Evolutionary conservation across 352 stramenopile genomes (phyloP).

Genomic region (Pythium diclinum): DNA sequence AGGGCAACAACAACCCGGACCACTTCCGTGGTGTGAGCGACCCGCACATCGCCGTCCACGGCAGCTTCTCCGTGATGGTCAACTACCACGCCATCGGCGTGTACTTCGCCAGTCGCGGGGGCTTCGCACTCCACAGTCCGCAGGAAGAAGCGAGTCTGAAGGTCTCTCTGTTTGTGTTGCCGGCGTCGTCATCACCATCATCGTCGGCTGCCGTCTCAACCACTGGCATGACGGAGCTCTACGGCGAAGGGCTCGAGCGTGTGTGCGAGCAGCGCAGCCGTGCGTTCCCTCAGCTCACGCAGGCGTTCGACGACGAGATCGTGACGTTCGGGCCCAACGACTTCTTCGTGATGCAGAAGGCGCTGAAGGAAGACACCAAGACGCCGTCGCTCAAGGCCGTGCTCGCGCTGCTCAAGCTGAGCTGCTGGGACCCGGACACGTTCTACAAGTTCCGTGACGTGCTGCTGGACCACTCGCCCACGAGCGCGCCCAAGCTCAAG

Average conservation of each 20-base stretch:
- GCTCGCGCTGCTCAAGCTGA: slow-evolving; percentile 90
- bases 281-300: slow-evolving; percentile 61
- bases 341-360: slow-evolving; percentile 94
- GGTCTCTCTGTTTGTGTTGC: slow-evolving; percentile 85
- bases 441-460: slow-evolving; percentile 95
- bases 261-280: slow-evolving; percentile 58
- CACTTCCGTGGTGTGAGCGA: slow-evolving; percentile 90
- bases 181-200: slow-evolving; percentile 12
- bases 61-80: slow-evolving; percentile 94
- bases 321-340: slow-evolving; percentile 92
- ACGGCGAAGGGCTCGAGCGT: slow-evolving; percentile 53
- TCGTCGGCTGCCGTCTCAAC: not conserved
- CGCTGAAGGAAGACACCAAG: slow-evolving; percentile 79
- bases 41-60: slow-evolving; percentile 94
- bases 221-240: slow-evolving; percentile 37
- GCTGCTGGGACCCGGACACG: slow-evolving; percentile 91
- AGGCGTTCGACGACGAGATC: slow-evolving; percentile 86
- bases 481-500: slow-evolving; percentile 56
- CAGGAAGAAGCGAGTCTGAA: slow-evolving; percentile 93
- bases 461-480: slow-evolving; percentile 84
- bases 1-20: slow-evolving; percentile 92
- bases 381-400: slow-evolving; percentile 83
- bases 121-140: slow-evolving; percentile 91
- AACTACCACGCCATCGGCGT: slow-evolving; percentile 95
- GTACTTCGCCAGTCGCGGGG: slow-evolving; percentile 87